phyloP scores from a whole-genome alignment of 2,329 filamentous ascomycete species.

The Ophiostoma quercus region DNA sequence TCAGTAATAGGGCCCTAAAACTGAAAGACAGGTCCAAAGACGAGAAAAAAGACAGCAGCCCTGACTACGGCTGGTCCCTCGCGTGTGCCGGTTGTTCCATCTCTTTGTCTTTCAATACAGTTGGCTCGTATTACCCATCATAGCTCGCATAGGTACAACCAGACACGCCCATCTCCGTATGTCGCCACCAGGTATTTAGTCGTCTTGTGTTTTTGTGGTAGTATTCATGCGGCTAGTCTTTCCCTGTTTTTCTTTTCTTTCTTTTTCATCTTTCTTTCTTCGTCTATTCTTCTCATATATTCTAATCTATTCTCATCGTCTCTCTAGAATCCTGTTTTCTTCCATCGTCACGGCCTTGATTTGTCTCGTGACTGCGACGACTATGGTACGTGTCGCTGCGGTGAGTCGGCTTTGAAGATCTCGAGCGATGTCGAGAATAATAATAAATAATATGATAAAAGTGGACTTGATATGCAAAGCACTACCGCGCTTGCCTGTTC shows the following conservation, averaged over 20 bases:
- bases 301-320: neutral
- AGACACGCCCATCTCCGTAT: neutral
- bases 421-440: neutral
- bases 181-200: neutral
- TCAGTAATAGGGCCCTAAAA: neutral
- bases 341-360: neutral
- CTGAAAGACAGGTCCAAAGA: neutral
- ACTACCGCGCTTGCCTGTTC: neutral
- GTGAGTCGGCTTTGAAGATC: neutral
- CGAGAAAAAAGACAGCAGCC: neutral
- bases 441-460: conserved; percentile 2
- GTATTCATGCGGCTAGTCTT: neutral
- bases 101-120: neutral
- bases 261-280: neutral
- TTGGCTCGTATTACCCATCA: neutral
- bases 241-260: neutral
- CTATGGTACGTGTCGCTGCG: neutral
- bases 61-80: conserved; percentile 12
- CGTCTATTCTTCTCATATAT: neutral
- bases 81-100: neutral
- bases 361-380: neutral
- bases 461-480: neutral
- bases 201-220: neutral
- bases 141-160: neutral
- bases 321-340: neutral